These are phyloP conservation scores for Capronia americana DNA, from an alignment of 2,329 filamentous ascomycete species.

Conservation along the genomic window DNA sequence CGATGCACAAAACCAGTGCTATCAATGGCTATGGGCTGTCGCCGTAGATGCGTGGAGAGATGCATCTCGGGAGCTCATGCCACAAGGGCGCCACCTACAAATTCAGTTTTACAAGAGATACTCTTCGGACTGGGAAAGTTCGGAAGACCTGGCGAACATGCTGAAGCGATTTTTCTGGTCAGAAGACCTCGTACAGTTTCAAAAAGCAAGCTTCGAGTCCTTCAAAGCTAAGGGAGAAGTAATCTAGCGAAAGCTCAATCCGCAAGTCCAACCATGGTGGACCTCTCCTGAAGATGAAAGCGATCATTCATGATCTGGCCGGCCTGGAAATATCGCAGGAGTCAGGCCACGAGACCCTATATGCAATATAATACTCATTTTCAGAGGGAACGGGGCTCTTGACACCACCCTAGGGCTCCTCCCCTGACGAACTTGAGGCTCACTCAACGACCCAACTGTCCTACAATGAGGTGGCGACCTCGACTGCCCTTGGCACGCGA, in stretches of 20 bases:
- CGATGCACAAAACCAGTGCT: background rate
- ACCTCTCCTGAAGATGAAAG: background rate
- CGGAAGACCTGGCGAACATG: background rate
- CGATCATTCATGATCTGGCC: background rate
- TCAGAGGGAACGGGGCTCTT: background rate
- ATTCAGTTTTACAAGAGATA: conserved; percentile 2
- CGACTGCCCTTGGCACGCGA: background rate
- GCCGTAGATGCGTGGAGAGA: conserved; percentile 8
- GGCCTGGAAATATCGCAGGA: background rate
- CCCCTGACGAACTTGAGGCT: background rate
- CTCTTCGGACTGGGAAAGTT: background rate
- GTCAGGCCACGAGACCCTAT: background rate
- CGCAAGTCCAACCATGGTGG: background rate
- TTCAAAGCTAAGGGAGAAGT: background rate
- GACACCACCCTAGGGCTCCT: background rate
- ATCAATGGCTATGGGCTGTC: background rate
- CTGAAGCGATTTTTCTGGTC: conserved; percentile 10
- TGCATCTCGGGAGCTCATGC: conserved; percentile 3
- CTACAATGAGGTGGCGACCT: background rate
- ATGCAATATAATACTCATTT: background rate
- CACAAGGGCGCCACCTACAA: background rate
- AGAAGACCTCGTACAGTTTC: conserved; percentile 3
- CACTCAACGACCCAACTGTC: background rate
- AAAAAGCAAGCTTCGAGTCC: background rate
- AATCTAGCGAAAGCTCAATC: background rate